Evolutionary conservation across 1,284 basidiomycete genomes (phyloP).

Genomic region (Apiotrichum veenhuisii): DNA sequence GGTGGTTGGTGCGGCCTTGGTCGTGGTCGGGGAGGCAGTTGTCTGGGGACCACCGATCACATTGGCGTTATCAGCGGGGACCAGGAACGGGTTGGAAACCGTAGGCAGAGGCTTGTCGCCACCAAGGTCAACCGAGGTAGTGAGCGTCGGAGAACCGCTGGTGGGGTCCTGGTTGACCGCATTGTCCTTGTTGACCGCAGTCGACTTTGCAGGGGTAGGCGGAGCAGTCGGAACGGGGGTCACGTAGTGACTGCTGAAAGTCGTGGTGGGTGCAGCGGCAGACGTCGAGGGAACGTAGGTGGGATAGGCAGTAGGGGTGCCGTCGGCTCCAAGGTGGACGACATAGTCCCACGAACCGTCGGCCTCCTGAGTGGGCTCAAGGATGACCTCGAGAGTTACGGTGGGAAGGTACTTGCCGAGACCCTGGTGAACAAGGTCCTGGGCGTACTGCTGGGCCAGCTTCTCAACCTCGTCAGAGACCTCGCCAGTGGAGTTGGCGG

Average conservation of each 20-base stretch:
- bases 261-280: slow-evolving; percentile 12
- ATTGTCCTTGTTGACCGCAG: too few relatives aligned
- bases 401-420: slow-evolving; percentile 42
- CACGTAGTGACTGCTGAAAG: not conserved
- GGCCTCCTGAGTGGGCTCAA: slow-evolving; percentile 47
- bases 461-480: slow-evolving; percentile 22
- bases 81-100: slow-evolving; percentile 25
- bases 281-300: slow-evolving; percentile 29
- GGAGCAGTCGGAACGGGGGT: not conserved
- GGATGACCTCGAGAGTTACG: slow-evolving; percentile 45
- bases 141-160: not conserved
- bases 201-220: not conserved
- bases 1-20: not conserved
- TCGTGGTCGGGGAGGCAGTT: not conserved
- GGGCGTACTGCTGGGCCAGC: slow-evolving; percentile 35
- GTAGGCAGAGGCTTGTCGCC: slow-evolving; percentile 7
- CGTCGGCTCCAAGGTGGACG: slow-evolving; percentile 44
- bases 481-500: not conserved
- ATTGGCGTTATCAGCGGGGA: slow-evolving; percentile 28
- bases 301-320: slow-evolving; percentile 45
- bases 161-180: too few relatives aligned
- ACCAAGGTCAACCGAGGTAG: slow-evolving; percentile 11
- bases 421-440: slow-evolving; percentile 21
- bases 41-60: slow-evolving; percentile 4
- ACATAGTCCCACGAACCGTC: slow-evolving; percentile 50